Evolutionary conservation across 805 yeast genomes (phyloP), one percentile per base, ranked within the genome.

Genomic region (Suhomyces kilbournensis): DNA sequence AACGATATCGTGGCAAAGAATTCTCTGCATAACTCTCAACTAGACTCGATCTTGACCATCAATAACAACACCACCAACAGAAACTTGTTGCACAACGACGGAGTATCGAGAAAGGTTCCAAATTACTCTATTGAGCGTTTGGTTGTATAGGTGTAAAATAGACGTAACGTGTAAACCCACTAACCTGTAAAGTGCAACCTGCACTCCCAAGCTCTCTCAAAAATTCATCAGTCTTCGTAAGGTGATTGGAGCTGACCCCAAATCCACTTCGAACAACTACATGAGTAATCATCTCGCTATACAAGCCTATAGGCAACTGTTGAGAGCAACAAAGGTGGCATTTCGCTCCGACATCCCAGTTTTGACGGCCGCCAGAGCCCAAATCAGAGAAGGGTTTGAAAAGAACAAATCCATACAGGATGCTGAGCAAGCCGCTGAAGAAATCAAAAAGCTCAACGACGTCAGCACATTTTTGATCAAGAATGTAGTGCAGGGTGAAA

Each of bases 401-500:
- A 60, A 66, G 47, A 64, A 71, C 56, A 57, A 57, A 26, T 22
- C 52, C 8, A 61, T 71, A 25, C 47, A 47, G 2, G 55, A 54
- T 20, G 42, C 50, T n/a, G 57, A 55, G n/a, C 48, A 60, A 44
- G 58, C 58, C 7, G 57, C 56, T 10, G 69, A 85, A 46, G 82
- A 79, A 50, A 79, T 82, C 35, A 67, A 72, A 14, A 74, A 80
- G 51, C 71, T 91, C 53, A 79, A 84, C 49, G 92, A 85, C 15
- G 86, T 93, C n/a, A 82, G 92, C 1, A 65, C 67, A 40, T 86
- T 91, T 56, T 73, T 93, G 53, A 75, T 80, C 47, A 75, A 78
- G 53, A 93, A 93, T 67, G 76, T 93, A n/a, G 97, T 93, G 3
- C 99, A 93, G 70, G 98, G 96, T 7, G 74, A 70, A 55, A 78